Evolutionary conservation across 371 early-diverging fungal species (phyloP), one percentile per base, ranked within the genome.

Genomic region (Mortierella sp.): DNA sequence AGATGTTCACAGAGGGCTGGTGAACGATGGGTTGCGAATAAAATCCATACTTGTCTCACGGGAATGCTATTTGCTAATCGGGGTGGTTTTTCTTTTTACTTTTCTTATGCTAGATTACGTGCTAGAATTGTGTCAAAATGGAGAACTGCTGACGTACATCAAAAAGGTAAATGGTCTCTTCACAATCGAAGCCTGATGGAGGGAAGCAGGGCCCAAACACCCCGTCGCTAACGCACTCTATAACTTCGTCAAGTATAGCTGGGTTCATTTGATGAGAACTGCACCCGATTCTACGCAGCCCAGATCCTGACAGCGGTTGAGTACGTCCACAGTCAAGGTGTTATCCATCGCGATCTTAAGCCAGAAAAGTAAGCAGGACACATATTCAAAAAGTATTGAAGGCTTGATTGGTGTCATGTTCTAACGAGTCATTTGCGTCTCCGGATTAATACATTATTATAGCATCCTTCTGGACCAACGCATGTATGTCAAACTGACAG

Each of bases 401-500:
- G 3, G 19, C 15, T 19, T 21, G 23, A n/a, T 4, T 48, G 21
- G 0, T 17, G 43, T 27, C 6, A 4, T 31, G 28, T 4, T 21
- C 28, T 21, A 42, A 30, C 23, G 21, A 30, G 7, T n/a, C 27
- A 23, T 43, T 11, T 21, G 41, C 15, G 5, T 28, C 11, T 56
- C 15, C 4, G 14, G 23, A 47, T 24, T 51, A n/a, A n/a, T 42
- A 1, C 6, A 17, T 19, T 6, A 47, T 43, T 54, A 47, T 62
- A 90, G 90, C 70, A 94, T 99, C 59, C 81, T 99, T 34, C 71
- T 99, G 43, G 92, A 90, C 50, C 83, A 87, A 6, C 73, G 88
- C 42, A 90, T 94, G 82, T 97, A 97, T 78, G 92, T 97, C 65
- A 97, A 96, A 82, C 82, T 99, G 28, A 93, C 97, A 7, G 99